Conservation (phyloP, 805 yeast species). For the Saturnispora silvae region DNA sequence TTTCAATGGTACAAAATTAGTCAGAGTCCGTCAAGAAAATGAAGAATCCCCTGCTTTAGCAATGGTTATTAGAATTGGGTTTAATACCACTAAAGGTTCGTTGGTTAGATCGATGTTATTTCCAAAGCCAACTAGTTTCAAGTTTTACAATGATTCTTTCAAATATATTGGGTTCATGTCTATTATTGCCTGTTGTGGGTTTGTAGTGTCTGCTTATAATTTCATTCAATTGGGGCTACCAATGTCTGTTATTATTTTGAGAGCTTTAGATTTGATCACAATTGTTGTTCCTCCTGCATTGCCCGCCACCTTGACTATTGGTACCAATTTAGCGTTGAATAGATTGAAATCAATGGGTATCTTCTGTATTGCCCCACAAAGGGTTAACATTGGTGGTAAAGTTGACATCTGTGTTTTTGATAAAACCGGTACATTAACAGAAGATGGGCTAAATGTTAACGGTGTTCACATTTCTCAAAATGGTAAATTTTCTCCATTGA, state of each 20-base stretch:
- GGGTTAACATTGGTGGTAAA: conserved; percentile 95
- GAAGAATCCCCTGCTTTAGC: conserved; percentile 66
- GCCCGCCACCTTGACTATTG: conserved; percentile 95
- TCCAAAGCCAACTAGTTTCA: conserved; percentile 90
- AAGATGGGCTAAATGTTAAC: conserved; percentile 87
- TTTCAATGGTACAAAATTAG: conserved; percentile 81
- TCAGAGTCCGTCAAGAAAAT: conserved; percentile 65
- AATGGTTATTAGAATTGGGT: conserved; percentile 80
- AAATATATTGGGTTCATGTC: conserved; percentile 95
- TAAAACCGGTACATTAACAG: conserved; percentile 95
- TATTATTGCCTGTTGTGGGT: conserved; percentile 72
- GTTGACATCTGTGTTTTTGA: conserved; percentile 86
- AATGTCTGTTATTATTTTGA: conserved; percentile 56
- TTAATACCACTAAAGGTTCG: conserved; percentile 92
- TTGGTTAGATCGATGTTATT: conserved; percentile 90
- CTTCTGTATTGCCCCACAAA: conserved; percentile 87
- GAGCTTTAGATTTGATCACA: conserved; percentile 90
- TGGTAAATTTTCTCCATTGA: conserved; percentile 20
- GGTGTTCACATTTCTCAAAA: conserved; percentile 30
- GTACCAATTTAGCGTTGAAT: conserved; percentile 83
- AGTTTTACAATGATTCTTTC: conserved; percentile 89
- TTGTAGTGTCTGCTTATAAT: conserved; percentile 70
- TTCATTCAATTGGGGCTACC: conserved; percentile 71
- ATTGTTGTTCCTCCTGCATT: conserved; percentile 98
- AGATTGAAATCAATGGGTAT: conserved; percentile 60